A percentile compares a stretch with the other conserved stretches of the same genome.
phyloP scores from a whole-genome alignment of 108 stramenopile genomes.

The Nitzschia putrida region DNA sequence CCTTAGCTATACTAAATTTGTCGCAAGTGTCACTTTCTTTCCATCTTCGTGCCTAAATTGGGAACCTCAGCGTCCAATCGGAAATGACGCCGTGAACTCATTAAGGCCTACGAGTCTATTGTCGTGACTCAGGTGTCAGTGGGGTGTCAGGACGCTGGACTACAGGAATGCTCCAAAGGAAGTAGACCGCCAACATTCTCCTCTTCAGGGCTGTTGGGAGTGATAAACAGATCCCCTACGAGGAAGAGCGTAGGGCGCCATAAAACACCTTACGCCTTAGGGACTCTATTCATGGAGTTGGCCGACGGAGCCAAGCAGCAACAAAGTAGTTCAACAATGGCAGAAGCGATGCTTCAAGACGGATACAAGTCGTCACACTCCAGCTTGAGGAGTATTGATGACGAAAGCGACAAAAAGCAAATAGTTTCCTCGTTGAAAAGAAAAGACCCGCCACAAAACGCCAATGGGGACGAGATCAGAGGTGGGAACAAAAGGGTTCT shows the following conservation, averaged over 20 bases:
- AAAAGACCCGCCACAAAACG: background rate
- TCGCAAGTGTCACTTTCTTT: no score
- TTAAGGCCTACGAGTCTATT: no score
- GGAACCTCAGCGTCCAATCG: no score
- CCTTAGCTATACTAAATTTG: background rate
- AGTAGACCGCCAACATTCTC: background rate
- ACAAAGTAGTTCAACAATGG: constrained; percentile 30
- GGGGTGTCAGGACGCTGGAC: background rate
- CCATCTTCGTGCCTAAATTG: no score
- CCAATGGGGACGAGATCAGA: background rate
- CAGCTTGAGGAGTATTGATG: constrained; percentile 6
- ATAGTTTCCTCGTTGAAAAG: constrained; percentile 1
- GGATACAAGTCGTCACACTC: constrained; percentile 35
- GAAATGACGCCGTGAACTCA: no score
- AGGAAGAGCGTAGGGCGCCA: background rate
- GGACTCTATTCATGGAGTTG: no score
- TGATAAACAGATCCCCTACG: background rate
- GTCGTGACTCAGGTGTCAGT: no score
- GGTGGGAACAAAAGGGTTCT: background rate
- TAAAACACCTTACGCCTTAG: constrained; percentile 2
- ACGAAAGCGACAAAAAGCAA: constrained; percentile 1
- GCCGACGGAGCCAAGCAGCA: no score
- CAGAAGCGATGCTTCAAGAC: constrained; percentile 45
- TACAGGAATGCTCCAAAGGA: background rate
- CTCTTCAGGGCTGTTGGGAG: background rate